Evolutionary conservation across 768 basidiomycete species (phyloP).

Genomic region (Lactarius vividus): DNA sequence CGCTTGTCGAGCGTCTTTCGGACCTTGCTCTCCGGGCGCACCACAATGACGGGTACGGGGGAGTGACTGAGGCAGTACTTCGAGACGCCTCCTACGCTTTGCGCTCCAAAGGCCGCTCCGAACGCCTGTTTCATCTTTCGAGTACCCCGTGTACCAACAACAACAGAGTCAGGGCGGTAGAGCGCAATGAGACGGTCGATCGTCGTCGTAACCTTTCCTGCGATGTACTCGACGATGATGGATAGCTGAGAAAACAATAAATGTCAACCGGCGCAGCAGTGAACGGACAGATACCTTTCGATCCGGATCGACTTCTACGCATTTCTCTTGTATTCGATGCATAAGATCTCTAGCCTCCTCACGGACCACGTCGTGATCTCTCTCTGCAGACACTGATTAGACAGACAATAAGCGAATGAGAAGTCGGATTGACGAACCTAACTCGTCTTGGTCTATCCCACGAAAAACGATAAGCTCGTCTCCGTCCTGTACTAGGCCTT

Average conservation of each 20-base stretch:
- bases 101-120: slow-evolving; percentile 49
- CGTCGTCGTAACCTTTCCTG: slow-evolving; percentile 84
- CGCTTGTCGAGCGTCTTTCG: slow-evolving; percentile 83
- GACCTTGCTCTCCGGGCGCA: slow-evolving; percentile 85
- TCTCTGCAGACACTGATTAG: slow-evolving; percentile 44
- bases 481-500: slow-evolving; percentile 78
- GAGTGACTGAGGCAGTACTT: slow-evolving; percentile 84
- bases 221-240: slow-evolving; percentile 90
- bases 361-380: slow-evolving; percentile 70
- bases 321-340: slow-evolving; percentile 75
- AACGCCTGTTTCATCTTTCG: slow-evolving; percentile 51
- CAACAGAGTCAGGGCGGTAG: slow-evolving; percentile 87
- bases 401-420: not conserved
- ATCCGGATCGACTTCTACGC: slow-evolving; percentile 70
- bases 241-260: slow-evolving; percentile 54
- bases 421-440: slow-evolving; percentile 49
- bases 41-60: slow-evolving; percentile 95
- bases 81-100: slow-evolving; percentile 62
- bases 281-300: slow-evolving; percentile 52
- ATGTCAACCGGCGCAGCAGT: not conserved
- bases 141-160: slow-evolving; percentile 87
- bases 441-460: slow-evolving; percentile 83
- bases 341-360: slow-evolving; percentile 88
- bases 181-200: slow-evolving; percentile 91
- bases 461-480: slow-evolving; percentile 92